A percentile compares a stretch with the other conserved stretches of the same genome.
Evolutionary conservation across 1,284 basidiomycete species (phyloP).

Genomic region (Ganoderma lingzhi): DNA sequence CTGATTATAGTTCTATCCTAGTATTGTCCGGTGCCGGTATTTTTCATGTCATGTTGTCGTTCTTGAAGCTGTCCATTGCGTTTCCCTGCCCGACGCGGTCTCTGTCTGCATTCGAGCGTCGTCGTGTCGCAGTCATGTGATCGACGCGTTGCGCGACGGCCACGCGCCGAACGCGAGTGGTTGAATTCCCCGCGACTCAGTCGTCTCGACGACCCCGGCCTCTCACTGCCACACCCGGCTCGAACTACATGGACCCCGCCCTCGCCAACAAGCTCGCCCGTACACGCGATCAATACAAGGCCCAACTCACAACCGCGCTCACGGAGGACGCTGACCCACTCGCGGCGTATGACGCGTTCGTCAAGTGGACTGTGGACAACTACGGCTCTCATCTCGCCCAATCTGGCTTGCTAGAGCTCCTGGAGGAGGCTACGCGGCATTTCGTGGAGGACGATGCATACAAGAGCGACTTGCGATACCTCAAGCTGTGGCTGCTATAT

Average conservation of each 20-base stretch:
- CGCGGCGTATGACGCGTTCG: slow-evolving; percentile 69
- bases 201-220: slow-evolving; percentile 6
- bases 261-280: slow-evolving; percentile 39
- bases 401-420: slow-evolving; percentile 72
- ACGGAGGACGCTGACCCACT: slow-evolving; percentile 76
- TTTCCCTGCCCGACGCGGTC: background rate
- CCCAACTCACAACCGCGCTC: slow-evolving; percentile 47
- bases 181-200: slow-evolving; percentile 19
- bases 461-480: slow-evolving; percentile 87
- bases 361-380: slow-evolving; percentile 73
- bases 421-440: slow-evolving; percentile 79
- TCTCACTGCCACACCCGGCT: background rate
- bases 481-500: slow-evolving; percentile 91
- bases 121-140: slow-evolving; percentile 31
- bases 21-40: slow-evolving; percentile 5
- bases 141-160: slow-evolving; percentile 26
- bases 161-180: slow-evolving; percentile 22
- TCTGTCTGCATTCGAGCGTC: background rate
- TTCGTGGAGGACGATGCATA: slow-evolving; percentile 87
- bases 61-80: background rate
- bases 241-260: slow-evolving; percentile 22
- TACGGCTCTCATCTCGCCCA: slow-evolving; percentile 54
- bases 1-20: slow-evolving; percentile 22
- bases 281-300: slow-evolving; percentile 46
- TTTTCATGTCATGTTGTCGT: background rate